These are phyloP conservation scores for Blakeslea trispora DNA, from an alignment of 371 early-diverging fungal species.

Conservation along the genomic window DNA sequence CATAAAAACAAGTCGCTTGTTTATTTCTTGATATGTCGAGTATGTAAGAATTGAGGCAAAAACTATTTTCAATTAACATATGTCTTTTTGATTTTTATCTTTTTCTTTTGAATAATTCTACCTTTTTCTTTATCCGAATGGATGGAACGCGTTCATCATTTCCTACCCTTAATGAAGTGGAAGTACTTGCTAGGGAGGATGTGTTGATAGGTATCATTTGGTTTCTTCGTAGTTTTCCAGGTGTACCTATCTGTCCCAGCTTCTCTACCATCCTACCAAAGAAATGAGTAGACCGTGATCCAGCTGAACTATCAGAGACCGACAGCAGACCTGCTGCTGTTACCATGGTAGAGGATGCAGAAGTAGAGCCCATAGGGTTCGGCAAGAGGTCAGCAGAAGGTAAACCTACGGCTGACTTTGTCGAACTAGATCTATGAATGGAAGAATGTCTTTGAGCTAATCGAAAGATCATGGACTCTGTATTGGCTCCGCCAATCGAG, in stretches of 20 bases:
- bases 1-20: too few relatives aligned
- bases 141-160: neutral
- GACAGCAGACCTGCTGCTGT: slow-evolving; percentile 14
- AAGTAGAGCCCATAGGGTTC: neutral
- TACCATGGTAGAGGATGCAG: neutral
- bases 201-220: slow-evolving; percentile 7
- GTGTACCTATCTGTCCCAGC: slow-evolving; percentile 23
- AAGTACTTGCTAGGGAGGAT: slow-evolving; percentile 3
- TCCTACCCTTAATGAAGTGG: neutral
- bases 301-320: neutral
- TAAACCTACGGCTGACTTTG: neutral
- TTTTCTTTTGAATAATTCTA: slow-evolving; percentile 5
- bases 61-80: too few relatives aligned
- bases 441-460: slow-evolving; percentile 15
- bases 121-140: slow-evolving; percentile 19
- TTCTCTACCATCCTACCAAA: slow-evolving; percentile 25
- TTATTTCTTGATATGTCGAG: slow-evolving; percentile 17
- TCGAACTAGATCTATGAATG: slow-evolving; percentile 1
- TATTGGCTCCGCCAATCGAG: slow-evolving; percentile 3
- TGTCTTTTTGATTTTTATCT: too few relatives aligned
- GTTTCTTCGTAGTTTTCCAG: slow-evolving; percentile 3
- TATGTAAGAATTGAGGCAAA: slow-evolving; percentile 22
- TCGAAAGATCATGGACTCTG: slow-evolving; percentile 19
- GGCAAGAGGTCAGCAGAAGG: neutral
- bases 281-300: slow-evolving; percentile 11